Percentiles rank a stretch among this genome's conserved stretches.
Conservation (phyloP, 805 yeast species). For the Candida michaelii region DNA sequence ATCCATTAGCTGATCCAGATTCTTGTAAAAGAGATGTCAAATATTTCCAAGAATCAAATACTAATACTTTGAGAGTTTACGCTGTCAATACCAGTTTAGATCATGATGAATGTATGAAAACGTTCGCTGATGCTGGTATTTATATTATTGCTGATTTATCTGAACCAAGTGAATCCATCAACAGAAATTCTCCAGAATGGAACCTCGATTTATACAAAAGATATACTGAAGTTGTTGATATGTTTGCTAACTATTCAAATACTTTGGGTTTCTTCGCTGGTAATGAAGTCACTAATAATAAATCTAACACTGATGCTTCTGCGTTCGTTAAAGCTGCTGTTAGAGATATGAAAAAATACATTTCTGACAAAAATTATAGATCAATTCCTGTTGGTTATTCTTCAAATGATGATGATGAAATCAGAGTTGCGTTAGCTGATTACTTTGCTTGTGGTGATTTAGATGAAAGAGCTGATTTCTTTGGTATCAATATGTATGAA, state of each 20-base stretch:
- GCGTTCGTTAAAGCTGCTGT: conserved; percentile 95
- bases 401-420: conserved; percentile 81
- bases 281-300: conserved; percentile 90
- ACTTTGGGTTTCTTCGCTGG: conserved; percentile 96
- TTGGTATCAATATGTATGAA: conserved; percentile 84
- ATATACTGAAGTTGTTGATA: conserved; percentile 80
- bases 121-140: conserved; percentile 46
- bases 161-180: conserved; percentile 77
- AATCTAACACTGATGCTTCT: conserved; percentile 81
- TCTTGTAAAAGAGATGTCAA: conserved; percentile 45
- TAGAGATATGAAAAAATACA: conserved; percentile 82
- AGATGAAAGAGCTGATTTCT: conserved; percentile 69
- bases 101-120: conserved; percentile 43
- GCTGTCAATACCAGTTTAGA: conserved; percentile 39
- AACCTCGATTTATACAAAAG: conserved; percentile 66
- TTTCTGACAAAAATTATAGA: conserved; percentile 65
- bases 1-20: conserved; percentile 42
- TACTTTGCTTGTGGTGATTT: conserved; percentile 81
- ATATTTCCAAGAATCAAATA: conserved; percentile 36
- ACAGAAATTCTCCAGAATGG: conserved; percentile 80
- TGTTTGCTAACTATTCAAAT: conserved; percentile 73
- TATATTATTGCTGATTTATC: conserved; percentile 45
- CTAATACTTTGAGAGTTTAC: conserved; percentile 44
- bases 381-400: conserved; percentile 91
- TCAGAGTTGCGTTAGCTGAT: conserved; percentile 76